A percentile compares a stretch with the other conserved stretches of the same genome.
Evolutionary conservation across 352 stramenopile species (phyloP).

Genomic region (Pythium utonaiense): DNA sequence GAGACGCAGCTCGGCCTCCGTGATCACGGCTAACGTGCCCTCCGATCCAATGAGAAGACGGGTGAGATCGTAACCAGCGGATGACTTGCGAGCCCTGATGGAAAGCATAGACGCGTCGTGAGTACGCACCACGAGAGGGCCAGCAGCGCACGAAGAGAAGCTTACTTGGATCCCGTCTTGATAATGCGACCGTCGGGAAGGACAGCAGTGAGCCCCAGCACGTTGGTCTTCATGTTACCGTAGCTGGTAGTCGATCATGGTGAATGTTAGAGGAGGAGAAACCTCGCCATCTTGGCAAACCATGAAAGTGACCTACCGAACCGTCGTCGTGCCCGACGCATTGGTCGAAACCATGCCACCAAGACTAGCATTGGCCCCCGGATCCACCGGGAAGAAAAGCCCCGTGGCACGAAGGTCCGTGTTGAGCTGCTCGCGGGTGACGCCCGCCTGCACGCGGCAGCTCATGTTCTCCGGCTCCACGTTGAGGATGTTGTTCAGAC

Average conservation of each 20-base stretch:
- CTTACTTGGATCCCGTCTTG: constrained; percentile 85
- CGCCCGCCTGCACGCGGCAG: constrained; percentile 91
- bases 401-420: constrained; percentile 80
- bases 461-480: constrained; percentile 78
- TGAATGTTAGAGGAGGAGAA: not conserved
- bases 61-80: constrained; percentile 96
- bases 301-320: constrained; percentile 58
- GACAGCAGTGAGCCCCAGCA: constrained; percentile 92
- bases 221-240: constrained; percentile 97
- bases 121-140: not conserved
- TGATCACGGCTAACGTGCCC: constrained; percentile 95
- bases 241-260: constrained; percentile 43
- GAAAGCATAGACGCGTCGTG: not conserved
- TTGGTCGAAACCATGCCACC: constrained; percentile 95
- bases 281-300: too few species aligned
- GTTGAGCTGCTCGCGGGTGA: constrained; percentile 93
- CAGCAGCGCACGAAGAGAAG: not conserved
- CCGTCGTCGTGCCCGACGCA: constrained; percentile 88
- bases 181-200: constrained; percentile 88
- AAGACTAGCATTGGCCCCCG: constrained; percentile 94
- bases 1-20: constrained; percentile 92
- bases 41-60: constrained; percentile 94
- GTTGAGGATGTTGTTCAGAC: constrained; percentile 70
- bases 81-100: constrained; percentile 90
- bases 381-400: constrained; percentile 97